Percentiles rank a stretch among this genome's conserved stretches.
phyloP scores from a whole-genome alignment of 1,139 yeast species.

The Nakaseomyces uthaithaninus region DNA sequence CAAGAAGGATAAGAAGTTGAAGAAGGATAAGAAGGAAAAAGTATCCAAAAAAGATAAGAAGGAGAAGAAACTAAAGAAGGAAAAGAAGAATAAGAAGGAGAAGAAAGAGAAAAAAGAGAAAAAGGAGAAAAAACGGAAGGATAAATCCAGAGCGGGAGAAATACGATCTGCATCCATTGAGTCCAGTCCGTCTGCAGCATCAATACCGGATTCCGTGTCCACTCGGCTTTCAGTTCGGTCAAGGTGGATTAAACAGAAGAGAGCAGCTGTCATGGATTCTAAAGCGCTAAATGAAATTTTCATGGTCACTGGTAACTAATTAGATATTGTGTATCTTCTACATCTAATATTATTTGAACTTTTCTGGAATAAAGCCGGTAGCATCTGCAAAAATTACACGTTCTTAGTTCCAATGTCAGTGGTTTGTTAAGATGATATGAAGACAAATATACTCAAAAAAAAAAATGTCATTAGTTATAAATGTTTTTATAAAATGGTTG shows the following conservation, averaged over 20 bases:
- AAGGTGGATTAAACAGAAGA: conserved; percentile 77
- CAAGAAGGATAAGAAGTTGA: conserved; percentile 7
- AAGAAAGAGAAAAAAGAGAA: conserved; percentile 28
- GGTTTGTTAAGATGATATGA: no score
- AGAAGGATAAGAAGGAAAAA: not conserved
- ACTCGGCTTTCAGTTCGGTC: conserved; percentile 75
- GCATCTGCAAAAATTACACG: no score
- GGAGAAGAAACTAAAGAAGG: conserved; percentile 11
- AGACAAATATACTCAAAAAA: not conserved
- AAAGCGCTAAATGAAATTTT: conserved; percentile 86
- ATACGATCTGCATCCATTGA: conserved; percentile 18
- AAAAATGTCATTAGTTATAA: conserved; percentile 1
- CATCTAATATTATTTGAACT: no score
- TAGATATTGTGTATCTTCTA: no score
- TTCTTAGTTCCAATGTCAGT: no score
- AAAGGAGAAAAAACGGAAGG: conserved; percentile 28
- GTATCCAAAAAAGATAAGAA: conserved; percentile 4
- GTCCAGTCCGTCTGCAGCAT: conserved; percentile 20
- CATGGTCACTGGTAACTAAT: conserved; percentile 54
- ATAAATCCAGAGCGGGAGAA: conserved; percentile 28
- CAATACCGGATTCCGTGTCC: conserved; percentile 37
- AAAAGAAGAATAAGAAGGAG: conserved; percentile 30
- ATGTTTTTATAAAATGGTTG: not conserved
- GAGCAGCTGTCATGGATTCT: conserved; percentile 84
- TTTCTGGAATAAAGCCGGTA: no score